Evolutionary conservation across 345 rosid genomes (phyloP).

Genomic region (Eucalyptus shirleyi): DNA sequence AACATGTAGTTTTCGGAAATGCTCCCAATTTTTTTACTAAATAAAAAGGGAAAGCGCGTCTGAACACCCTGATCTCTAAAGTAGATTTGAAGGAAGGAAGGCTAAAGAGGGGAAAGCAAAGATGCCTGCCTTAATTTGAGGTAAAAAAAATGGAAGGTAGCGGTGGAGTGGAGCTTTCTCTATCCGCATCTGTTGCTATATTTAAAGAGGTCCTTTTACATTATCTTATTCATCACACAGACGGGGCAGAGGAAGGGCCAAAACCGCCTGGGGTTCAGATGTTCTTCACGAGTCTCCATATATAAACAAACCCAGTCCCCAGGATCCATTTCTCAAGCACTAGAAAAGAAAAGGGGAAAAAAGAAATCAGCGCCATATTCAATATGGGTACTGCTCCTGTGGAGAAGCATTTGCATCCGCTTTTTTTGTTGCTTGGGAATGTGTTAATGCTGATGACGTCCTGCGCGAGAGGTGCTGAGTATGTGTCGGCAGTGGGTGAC

Average conservation of each 20-base stretch:
- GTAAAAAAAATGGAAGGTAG: neutral
- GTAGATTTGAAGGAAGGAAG: neutral
- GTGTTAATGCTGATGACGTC: neutral
- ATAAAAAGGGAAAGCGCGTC: neutral
- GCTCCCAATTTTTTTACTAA: no score
- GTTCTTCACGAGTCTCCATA: neutral
- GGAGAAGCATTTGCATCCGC: neutral
- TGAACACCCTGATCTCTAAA: neutral
- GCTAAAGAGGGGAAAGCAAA: neutral
- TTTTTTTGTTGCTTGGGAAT: neutral
- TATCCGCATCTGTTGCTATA: neutral
- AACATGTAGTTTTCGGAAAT: neutral
- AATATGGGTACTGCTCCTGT: neutral
- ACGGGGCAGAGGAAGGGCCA: neutral
- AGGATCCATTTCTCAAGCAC: neutral
- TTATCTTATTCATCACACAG: no score
- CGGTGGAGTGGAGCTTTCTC: neutral
- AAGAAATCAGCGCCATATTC: neutral
- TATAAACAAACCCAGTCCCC: neutral
- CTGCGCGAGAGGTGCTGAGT: neutral
- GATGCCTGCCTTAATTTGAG: neutral
- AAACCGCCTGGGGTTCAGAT: neutral
- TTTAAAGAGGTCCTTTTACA: neutral
- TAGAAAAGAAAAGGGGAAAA: neutral
- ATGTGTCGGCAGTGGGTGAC: conserved; percentile 63